Conservation (phyloP, 2,329 filamentous ascomycete species). For the Aspergillus sp. region DNA sequence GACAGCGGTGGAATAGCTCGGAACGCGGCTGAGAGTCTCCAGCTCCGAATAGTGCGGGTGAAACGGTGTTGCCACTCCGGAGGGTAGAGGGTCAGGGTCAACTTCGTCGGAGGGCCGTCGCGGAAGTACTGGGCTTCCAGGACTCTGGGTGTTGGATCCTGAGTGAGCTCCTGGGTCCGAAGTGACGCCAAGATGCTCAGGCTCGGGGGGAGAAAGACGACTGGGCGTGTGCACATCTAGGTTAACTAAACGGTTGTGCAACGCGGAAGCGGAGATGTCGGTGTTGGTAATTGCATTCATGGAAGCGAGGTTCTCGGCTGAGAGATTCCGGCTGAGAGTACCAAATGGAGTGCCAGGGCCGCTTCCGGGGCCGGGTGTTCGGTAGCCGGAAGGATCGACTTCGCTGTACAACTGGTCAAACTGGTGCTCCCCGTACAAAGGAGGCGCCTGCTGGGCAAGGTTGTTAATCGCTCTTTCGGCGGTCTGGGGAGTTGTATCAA, state of each 20-base stretch:
- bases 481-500: constrained; percentile 58
- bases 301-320: constrained; percentile 73
- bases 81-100: constrained; percentile 42
- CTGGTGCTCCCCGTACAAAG: constrained; percentile 84
- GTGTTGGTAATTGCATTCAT: constrained; percentile 52
- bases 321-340: constrained; percentile 69
- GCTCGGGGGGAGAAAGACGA: constrained; percentile 23
- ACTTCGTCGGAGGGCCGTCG: constrained; percentile 50
- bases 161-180: constrained; percentile 30
- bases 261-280: constrained; percentile 60
- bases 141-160: constrained; percentile 28
- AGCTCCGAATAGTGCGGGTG: constrained; percentile 55
- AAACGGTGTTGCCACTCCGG: constrained; percentile 42
- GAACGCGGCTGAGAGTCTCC: constrained; percentile 68
- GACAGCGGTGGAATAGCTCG: constrained; percentile 74
- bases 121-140: constrained; percentile 40
- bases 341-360: constrained; percentile 79
- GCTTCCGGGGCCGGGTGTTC: constrained; percentile 66
- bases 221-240: constrained; percentile 43
- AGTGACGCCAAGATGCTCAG: constrained; percentile 26
- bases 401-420: constrained; percentile 90
- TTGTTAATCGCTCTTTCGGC: constrained; percentile 53
- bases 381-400: constrained; percentile 76
- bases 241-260: constrained; percentile 68
- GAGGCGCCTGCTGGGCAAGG: constrained; percentile 71